These are phyloP conservation scores for Oryza coarctata DNA, from an alignment of 176 grass and related monocot genomes.

Conservation along the genomic window DNA sequence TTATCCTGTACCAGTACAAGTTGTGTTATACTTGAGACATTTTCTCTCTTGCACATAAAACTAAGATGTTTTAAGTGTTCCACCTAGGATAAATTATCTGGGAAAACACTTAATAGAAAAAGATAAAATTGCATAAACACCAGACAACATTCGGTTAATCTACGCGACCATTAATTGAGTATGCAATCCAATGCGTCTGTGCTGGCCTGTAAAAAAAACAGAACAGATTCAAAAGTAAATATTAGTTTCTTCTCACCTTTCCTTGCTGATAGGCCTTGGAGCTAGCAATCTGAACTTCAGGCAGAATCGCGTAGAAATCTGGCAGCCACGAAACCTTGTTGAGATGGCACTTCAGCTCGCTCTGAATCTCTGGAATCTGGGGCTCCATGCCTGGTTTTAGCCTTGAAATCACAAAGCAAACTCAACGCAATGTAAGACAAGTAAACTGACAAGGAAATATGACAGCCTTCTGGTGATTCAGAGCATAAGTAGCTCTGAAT, in stretches of 20 bases:
- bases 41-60: background rate
- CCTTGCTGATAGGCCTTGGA: slow-evolving; percentile 74
- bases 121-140: background rate
- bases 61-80: background rate
- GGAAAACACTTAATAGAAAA: background rate
- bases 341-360: slow-evolving; percentile 72
- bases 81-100: background rate
- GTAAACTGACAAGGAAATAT: background rate
- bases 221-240: background rate
- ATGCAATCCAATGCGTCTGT: background rate
- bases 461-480: background rate
- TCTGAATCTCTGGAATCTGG: slow-evolving; percentile 51
- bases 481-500: background rate
- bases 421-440: background rate
- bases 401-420: slow-evolving; percentile 42
- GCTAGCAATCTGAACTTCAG: slow-evolving; percentile 78
- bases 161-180: background rate
- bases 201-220: background rate
- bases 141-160: background rate
- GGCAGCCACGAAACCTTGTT: slow-evolving; percentile 69
- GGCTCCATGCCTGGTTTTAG: slow-evolving; percentile 76
- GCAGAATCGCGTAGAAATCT: slow-evolving; percentile 78
- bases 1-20: background rate
- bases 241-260: slow-evolving; percentile 48
- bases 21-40: background rate